phyloP scores from a whole-genome alignment of 352 stramenopile species.

The Pythium oligandrum region DNA sequence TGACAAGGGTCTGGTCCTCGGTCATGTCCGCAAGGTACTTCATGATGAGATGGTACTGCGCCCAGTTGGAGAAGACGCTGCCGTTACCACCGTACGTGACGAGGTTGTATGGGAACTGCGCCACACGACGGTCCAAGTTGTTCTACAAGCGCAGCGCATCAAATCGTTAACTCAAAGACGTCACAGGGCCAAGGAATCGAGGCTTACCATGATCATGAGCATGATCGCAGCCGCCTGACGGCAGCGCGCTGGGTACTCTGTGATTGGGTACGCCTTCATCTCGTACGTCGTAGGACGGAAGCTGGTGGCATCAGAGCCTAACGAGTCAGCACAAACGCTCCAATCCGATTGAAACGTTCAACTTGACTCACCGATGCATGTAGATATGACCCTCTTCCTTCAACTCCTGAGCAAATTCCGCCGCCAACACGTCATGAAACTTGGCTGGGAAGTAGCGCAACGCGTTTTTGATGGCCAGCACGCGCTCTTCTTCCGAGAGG shows the following conservation, averaged over 20 bases:
- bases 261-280: conserved; percentile 86
- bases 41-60: conserved; percentile 86
- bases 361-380: conserved; percentile 59
- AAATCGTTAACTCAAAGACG: no score
- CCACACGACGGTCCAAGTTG: conserved; percentile 83
- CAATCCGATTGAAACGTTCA: no score
- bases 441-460: conserved; percentile 82
- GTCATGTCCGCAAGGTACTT: conserved; percentile 85
- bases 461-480: conserved; percentile 83
- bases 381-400: conserved; percentile 88
- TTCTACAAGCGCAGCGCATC: conserved; percentile 25
- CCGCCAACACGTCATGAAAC: conserved; percentile 58
- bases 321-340: no score
- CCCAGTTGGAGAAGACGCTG: conserved; percentile 89
- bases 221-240: conserved; percentile 77
- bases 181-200: background rate
- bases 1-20: conserved; percentile 85
- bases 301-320: conserved; percentile 4
- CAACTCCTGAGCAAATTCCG: conserved; percentile 85
- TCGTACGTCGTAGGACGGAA: conserved; percentile 82
- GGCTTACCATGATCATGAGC: conserved; percentile 83
- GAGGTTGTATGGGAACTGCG: conserved; percentile 84
- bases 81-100: conserved; percentile 89
- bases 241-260: conserved; percentile 65
- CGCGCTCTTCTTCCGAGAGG: conserved; percentile 51